These are phyloP conservation scores for Penicillium sp. DNA, from an alignment of 2,329 filamentous ascomycete species.

Conservation along the genomic window DNA sequence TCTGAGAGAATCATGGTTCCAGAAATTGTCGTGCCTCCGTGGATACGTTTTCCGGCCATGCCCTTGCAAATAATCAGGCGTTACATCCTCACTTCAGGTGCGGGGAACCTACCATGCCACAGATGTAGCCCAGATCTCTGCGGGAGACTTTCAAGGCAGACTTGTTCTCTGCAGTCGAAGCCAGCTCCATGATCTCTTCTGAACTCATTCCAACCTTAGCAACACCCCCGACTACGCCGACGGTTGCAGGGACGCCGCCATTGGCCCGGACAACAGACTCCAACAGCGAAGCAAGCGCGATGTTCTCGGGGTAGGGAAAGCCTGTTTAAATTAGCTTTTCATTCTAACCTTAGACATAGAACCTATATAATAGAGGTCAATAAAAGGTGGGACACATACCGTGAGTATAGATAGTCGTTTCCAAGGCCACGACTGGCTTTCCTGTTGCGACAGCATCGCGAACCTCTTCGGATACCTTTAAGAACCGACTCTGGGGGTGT, in stretches of 20 bases:
- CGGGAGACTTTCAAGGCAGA: conserved; percentile 81
- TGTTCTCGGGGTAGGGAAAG: conserved; percentile 72
- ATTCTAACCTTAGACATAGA: background rate
- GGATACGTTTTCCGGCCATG: conserved; percentile 67
- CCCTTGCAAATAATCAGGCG: conserved; percentile 51
- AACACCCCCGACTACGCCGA: conserved; percentile 82
- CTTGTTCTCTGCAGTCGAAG: conserved; percentile 66
- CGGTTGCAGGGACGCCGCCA: conserved; percentile 86
- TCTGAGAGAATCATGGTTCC: conserved; percentile 90
- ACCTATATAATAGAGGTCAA: background rate
- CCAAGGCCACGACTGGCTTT: conserved; percentile 86
- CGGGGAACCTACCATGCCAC: conserved; percentile 66
- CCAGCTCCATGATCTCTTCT: conserved; percentile 73
- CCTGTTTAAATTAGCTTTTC: conserved; percentile 45
- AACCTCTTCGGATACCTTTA: conserved; percentile 82
- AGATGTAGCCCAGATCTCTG: conserved; percentile 81
- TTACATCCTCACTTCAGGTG: background rate
- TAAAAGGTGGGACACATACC: conserved; percentile 52
- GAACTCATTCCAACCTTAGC: conserved; percentile 77
- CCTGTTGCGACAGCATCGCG: conserved; percentile 72
- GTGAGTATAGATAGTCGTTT: conserved; percentile 97
- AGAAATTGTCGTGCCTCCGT: conserved; percentile 91
- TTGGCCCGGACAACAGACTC: conserved; percentile 79
- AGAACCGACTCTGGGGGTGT: conserved; percentile 52
- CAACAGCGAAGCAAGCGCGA: conserved; percentile 76